Evolutionary conservation across 176 grass and related monocot species (phyloP), one percentile per base, ranked within the genome.

Genomic region (Aegilops speltoides): DNA sequence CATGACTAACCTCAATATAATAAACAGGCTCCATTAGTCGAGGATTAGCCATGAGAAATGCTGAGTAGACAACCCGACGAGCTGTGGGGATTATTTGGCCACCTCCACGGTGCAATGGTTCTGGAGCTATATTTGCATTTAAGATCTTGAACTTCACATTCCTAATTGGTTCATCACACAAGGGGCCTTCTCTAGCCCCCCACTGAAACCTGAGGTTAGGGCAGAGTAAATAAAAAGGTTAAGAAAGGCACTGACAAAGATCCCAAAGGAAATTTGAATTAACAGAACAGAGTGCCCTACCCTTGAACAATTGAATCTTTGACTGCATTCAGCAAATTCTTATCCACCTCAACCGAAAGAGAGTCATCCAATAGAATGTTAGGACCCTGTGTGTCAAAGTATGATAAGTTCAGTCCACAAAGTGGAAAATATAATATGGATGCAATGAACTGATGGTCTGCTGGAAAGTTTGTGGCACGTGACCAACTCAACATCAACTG

Each of bases 231-330:
- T 77, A 78, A 82, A 72, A 66, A 37, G 65, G 43, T 88, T 81
- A 86, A 73, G 17, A 80, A 29, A 64, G 33, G 54, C 16, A 68
- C 31, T 64, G 33, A 25, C 24, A 87, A 78, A 31, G 13, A 77
- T 50, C 80, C 22, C 52, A 83, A 76, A 31, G 65, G 43, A 10
- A 81, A 31, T 68, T 70, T 8, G n/a, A 90, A 17, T 68, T 48
- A 73, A 79, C 34, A 52, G 6, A 88, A 80, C 45, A 64, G 41
- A 43, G 29, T 40, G 78, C 16, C 75, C 68, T 90, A 98, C 96
- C 97, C 97, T 80, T 98, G 97, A 88, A 98, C 97, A 69, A 98
- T 98, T 68, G 97, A 98, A 61, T 98, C 92, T 79, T 93, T 98
- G 50, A 98, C 90, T 15, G 94, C 86, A 91, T 89, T 98, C 40